These are phyloP conservation scores for Gonium pectorale DNA, from an alignment of 139 green algal genomes.

Conservation along the genomic window DNA sequence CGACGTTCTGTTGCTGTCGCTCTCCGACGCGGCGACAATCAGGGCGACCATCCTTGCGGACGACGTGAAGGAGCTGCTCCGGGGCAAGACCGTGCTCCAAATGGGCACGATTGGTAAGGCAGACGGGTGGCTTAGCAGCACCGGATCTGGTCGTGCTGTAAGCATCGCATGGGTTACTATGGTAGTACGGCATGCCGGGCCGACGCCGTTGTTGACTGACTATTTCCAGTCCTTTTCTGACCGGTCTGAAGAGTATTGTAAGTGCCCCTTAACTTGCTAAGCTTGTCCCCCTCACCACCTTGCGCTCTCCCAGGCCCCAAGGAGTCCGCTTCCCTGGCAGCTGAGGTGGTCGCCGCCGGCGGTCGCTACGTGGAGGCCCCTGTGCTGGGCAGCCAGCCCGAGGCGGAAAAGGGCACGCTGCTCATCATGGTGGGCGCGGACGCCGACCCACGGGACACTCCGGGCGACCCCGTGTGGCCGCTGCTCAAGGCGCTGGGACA, in stretches of 20 bases:
- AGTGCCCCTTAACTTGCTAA: background rate
- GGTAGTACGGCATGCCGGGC: background rate
- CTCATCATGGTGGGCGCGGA: constrained; percentile 39
- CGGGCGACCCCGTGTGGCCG: constrained; percentile 16
- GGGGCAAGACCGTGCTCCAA: constrained; percentile 23
- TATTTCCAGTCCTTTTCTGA: too few relatives aligned
- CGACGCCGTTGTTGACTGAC: too few relatives aligned
- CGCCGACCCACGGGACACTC: constrained; percentile 8
- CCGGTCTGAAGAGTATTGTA: background rate
- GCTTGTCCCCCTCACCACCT: too few relatives aligned
- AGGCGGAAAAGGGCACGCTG: constrained; percentile 45
- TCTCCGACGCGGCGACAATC: constrained; percentile 24
- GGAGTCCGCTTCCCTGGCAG: background rate
- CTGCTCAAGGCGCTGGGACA: constrained; percentile 23
- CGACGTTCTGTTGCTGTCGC: constrained; percentile 31
- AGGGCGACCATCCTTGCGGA: background rate
- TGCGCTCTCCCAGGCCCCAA: constrained; percentile 30
- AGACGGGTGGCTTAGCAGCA: background rate
- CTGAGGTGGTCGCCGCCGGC: constrained; percentile 15
- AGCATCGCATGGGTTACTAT: background rate
- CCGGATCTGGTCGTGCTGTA: too few relatives aligned
- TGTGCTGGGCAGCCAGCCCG: constrained; percentile 45
- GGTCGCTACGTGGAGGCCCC: constrained; percentile 39
- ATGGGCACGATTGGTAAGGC: constrained; percentile 35
- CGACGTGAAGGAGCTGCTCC: background rate